Evolutionary conservation across 352 stramenopile species (phyloP), one percentile per base, ranked within the genome.

Genomic region (Pythium dissotocum): DNA sequence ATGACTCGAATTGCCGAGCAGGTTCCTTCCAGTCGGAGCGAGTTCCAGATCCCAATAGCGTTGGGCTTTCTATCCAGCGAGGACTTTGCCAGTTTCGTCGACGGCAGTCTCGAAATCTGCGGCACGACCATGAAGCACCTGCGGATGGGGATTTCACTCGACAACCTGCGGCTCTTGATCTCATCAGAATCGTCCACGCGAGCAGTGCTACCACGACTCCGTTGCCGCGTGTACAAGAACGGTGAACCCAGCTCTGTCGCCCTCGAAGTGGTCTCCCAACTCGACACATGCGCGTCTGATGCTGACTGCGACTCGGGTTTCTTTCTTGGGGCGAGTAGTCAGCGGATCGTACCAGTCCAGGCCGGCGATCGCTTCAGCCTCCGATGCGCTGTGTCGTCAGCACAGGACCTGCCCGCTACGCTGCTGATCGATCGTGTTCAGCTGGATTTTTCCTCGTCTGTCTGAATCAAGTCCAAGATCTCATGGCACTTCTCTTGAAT

Each of bases 401-500:
- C 36, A 21, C 2, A 36, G 4, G 4, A 52, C 28, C 21, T 10
- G 3, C 12, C 14, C 51, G 24, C 40, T 4, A 57, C 42, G 38
- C 36, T 92, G 35, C 52, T 87, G 10, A 71, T 87, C 8, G 67
- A 77, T 33, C 67, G 65, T 33, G 70, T 66, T n/a, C 82, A 92
- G 61, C 77, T 86, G 33, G 61, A 70, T 33, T 33, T 78, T n/a
- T 69, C 59, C 0, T 56, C 51, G 13, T 26, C 51, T 14, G 30
- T 51, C 7, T 71, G 21, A 63, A 74, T 36, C 12, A 91, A 74
- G 48, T 76, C 81, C 30, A 97, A 71, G 35, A 96, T 83, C 32
- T 88, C 62, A 32, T 56, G 44, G 18, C 69, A 72, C 65, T 93
- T 94, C 56, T 97, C 85, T 63, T 93, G 83, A 58, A 98, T 93